A percentile compares a stretch with the other conserved stretches of the same genome.
phyloP scores from a whole-genome alignment of 2,329 filamentous ascomycete genomes.

The Colletotrichum cordylinicola region DNA sequence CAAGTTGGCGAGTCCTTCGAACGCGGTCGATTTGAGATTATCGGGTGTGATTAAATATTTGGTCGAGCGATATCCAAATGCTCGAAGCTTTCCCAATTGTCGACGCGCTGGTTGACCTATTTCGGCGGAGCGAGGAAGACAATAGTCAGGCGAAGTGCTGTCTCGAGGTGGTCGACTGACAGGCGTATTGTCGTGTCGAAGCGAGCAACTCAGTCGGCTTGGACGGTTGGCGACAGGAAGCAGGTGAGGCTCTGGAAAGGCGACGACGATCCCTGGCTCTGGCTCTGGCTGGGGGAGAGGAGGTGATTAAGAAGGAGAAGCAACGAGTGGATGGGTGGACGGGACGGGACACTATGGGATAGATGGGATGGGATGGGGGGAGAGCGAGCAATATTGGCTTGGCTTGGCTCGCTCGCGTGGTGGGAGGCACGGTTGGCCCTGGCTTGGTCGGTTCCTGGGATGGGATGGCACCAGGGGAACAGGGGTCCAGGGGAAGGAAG shows the following conservation, averaged over 20 bases:
- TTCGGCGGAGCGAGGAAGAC: not conserved
- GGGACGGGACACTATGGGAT: not conserved
- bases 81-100: not conserved
- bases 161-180: not conserved
- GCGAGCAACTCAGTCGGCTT: not conserved
- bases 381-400: constrained; percentile 17
- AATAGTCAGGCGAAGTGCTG: not conserved
- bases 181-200: not conserved
- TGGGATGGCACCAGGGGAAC: not conserved
- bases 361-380: not conserved
- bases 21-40: not conserved
- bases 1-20: not conserved
- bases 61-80: not conserved
- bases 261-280: constrained; percentile 2
- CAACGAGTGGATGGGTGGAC: not conserved
- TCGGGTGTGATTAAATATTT: not conserved
- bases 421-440: not conserved
- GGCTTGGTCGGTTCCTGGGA: constrained; percentile 7
- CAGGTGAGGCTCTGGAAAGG: constrained; percentile 1
- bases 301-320: not conserved
- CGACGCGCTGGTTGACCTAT: not conserved
- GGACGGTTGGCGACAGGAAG: not conserved
- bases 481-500: not conserved
- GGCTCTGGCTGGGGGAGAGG: not conserved
- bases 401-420: constrained; percentile 14